Base-by-base conservation (phyloP, 805 yeast genomes). In the Zygosaccharomyces bailii region DNA sequence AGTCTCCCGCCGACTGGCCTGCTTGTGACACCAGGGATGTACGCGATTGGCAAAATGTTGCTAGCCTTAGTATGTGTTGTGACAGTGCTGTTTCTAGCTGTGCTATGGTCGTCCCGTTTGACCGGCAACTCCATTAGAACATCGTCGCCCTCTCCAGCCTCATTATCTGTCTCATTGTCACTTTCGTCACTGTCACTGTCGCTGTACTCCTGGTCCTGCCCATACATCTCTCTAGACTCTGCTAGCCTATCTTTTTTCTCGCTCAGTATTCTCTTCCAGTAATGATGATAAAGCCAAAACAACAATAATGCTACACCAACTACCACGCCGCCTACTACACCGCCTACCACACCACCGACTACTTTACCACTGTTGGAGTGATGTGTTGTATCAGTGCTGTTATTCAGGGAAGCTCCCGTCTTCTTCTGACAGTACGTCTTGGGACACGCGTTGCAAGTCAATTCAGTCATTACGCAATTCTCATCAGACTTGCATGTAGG, bases 31-130 rank as follows among this genome's bases (percentile, higher is more conserved):
- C 97, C 97, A 0, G 97, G 98, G 48, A 90, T 86, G 60, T 89
- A 90, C 2, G 96, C 96, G 45, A 91, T 84, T 14, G 96, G 96
- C 49, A 90, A 75, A 51, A 90, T 81, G 63, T 90, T 89, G 10
- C 95, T 85, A 3, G 95, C 95, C 55, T 84, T 79, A 8, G 93
- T 82, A 38, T 82, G 72, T 10, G 82, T 77, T 5, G 89, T 77
- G 23, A 85, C 76, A 6, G 90, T 84, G 24, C 70, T 51, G 36
- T 67, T 55, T 67, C 66, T 50, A 41, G 60, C 52, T 5, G 59
- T 52, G 33, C 24, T 30, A 21, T 46, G 13, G 30, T n/a, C 32
- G 13, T 36, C 40, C 6, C 32, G 18, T 13, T 36, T 36, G 30
- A 25, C 25, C 40, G 40, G 40, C 30, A 36, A 21, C n/a, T 36